A percentile compares a stretch with the other conserved stretches of the same genome.
Conservation (phyloP, 2,329 filamentous ascomycete genomes). For the Fusarium globosum region DNA sequence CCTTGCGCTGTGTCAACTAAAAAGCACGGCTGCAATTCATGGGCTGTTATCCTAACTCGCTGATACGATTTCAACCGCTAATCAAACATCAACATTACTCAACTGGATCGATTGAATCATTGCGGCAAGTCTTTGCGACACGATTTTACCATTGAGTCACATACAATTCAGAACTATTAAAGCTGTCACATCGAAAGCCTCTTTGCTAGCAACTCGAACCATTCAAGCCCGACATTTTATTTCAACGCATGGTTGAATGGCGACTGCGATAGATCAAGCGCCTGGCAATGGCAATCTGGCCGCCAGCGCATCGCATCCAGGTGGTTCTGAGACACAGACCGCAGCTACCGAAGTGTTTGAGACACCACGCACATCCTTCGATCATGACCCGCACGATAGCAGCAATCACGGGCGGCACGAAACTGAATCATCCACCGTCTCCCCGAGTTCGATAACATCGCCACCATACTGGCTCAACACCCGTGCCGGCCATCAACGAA, state of each 20-base stretch:
- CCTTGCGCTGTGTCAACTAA: constrained; percentile 17
- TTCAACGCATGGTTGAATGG: constrained; percentile 49
- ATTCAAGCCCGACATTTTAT: constrained; percentile 4
- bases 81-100: constrained; percentile 15
- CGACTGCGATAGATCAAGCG: constrained; percentile 47
- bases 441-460: constrained; percentile 48
- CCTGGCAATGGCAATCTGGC: constrained; percentile 37
- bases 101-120: constrained; percentile 10
- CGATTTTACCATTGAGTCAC: background rate
- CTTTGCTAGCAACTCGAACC: background rate
- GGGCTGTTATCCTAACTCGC: constrained; percentile 18
- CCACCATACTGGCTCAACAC: constrained; percentile 60
- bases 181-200: background rate
- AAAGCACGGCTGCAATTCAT: constrained; percentile 28
- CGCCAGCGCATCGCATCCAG: constrained; percentile 28
- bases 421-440: constrained; percentile 40
- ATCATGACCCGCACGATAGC: constrained; percentile 27
- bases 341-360: constrained; percentile 39
- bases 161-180: background rate
- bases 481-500: constrained; percentile 50
- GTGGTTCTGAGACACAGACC: constrained; percentile 34
- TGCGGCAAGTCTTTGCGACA: background rate
- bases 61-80: constrained; percentile 18
- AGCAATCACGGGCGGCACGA: constrained; percentile 29
- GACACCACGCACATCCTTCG: constrained; percentile 44